A percentile compares a stretch with the other conserved stretches of the same genome.
phyloP scores from a whole-genome alignment of 345 rosid genomes.

The Citrus trifoliata region DNA sequence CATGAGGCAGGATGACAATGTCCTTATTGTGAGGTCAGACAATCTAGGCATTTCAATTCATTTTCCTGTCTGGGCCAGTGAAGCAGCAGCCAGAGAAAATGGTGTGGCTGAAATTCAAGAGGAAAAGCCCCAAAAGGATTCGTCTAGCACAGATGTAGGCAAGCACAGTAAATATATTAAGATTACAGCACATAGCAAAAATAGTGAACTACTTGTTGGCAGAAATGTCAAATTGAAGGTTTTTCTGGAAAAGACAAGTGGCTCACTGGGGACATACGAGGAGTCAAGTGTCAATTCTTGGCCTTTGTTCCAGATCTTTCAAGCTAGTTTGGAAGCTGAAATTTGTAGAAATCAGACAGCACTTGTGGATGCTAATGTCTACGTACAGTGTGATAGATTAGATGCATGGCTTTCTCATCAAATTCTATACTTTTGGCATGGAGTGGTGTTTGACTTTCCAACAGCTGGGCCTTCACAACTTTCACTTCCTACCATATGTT shows the following conservation, averaged over 20 bases:
- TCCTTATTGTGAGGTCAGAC: conserved; percentile 44
- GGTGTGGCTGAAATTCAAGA: conserved; percentile 29
- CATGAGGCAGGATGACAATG: conserved; percentile 17
- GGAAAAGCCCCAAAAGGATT: conserved; percentile 25
- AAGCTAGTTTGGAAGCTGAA: conserved; percentile 44
- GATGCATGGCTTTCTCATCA: conserved; percentile 69
- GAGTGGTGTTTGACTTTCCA: conserved; percentile 43
- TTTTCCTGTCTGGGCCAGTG: conserved; percentile 44
- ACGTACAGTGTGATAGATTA: conserved; percentile 50
- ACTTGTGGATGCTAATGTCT: conserved; percentile 27
- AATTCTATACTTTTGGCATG: conserved; percentile 65
- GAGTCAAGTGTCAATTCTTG: conserved; percentile 39
- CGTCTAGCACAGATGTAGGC: conserved; percentile 24
- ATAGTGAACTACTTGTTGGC: conserved; percentile 42
- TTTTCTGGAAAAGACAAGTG: conserved; percentile 47
- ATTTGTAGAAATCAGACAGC: conserved; percentile 37
- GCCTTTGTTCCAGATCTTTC: conserved; percentile 60
- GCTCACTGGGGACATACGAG: conserved; percentile 35
- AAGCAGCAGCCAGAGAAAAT: conserved; percentile 27
- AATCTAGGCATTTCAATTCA: conserved; percentile 50
- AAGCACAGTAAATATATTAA: conserved; percentile 44
- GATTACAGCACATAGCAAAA: conserved; percentile 42
- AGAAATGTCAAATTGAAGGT: conserved; percentile 47
- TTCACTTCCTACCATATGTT: conserved; percentile 34
- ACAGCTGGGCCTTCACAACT: conserved; percentile 50